Base-by-base conservation (phyloP, 2,329 filamentous ascomycete genomes). In the Fusarium austroafricanum region DNA sequence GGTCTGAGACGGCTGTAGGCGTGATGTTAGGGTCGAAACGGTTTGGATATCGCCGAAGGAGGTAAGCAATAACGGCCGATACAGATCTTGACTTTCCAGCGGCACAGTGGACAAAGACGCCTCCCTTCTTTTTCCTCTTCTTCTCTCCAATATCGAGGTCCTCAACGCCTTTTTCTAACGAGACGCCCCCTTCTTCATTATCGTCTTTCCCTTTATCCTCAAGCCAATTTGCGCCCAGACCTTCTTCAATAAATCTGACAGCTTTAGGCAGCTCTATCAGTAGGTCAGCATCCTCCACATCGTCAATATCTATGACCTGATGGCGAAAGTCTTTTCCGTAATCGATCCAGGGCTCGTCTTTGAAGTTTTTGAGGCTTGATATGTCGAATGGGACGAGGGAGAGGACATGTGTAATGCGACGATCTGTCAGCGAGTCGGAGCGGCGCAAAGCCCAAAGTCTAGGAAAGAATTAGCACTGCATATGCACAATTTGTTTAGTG, bases 11-110 rank as follows among this genome's bases (percentile, higher is more conserved):
- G 17, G 63, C 52, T n/a, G 70, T 61, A 15, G 75, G 70, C 14
- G 79, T 67, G 65, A 77, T 52, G 68, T 83, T 77, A 31, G 78
- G 75, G 61, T 79, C 77, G 72, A 87, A 87, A 55, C 83, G 83
- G 35, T 83, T 77, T 7, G 87, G 86, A 70, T 88, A 84, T 71
- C 86, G 87, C 79, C 87, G 89, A 67, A 98, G 90, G 50, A 98
- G 83, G 79, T 94, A 98, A 64, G 96, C 95, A 59, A 96, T 86
- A 55, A 93, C 86, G 69, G 92, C 88, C 31, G 93, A 90, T 70
- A 95, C 92, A 46, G 95, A 98, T 61, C 96, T 92, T 33, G 94
- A 97, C 81, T 96, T 97, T 53, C 96, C 96, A 89, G 97, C 97
- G 21, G 94, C 95, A 84, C 96, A 97, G 80, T 86, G 84, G 11